Base-by-base conservation (phyloP, 2,329 filamentous ascomycete species). In the Capronia americana region DNA sequence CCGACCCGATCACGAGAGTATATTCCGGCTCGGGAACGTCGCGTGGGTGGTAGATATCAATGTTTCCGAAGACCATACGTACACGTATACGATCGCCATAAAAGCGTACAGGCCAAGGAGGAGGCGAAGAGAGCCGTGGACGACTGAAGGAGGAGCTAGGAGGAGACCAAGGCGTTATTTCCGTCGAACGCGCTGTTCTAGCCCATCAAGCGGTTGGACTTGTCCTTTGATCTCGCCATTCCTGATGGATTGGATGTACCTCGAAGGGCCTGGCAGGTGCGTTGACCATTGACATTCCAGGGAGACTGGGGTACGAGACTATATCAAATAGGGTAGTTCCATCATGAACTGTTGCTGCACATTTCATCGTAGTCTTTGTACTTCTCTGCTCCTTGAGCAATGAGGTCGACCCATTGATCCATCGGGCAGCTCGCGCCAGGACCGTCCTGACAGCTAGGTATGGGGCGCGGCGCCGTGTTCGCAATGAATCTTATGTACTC, bases 401-500 rank as follows among this genome's bases (percentile, higher is more conserved):
- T 72, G 63, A 82, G 82, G 0, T 77, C 73, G 32, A 77, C 66
- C 71, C 86, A 85, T 3, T 75, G 73, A 20, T 75, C 74, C 51
- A 77, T 38, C 2, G 79, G 76, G 70, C 86, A 88, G 20, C 82
- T 85, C 6, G 76, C 79, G 5, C 86, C 88, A 3, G 85, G 87
- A 0, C 85, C 87, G 67, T 78, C 79, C 67, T 81, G 79, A 75
- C 86, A 89, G 0, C 77, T 80, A 0, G 84, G 82, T 0, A 89
- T 75, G 0, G 85, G 85, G 72, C 90, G 89, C 2, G 90, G 82
- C 7, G 84, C 85, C 63, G 90, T 87, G 71, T 90, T 89, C 50
- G 90, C 78, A 11, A 83, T 78, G 57, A 90, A 82, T 17, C 87
- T 84, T 50, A 90, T 74, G 65, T 83, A 17, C 77, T 80, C 46